Conservation (phyloP, 2,329 filamentous ascomycete species). For the Colletotrichum liriopes region DNA sequence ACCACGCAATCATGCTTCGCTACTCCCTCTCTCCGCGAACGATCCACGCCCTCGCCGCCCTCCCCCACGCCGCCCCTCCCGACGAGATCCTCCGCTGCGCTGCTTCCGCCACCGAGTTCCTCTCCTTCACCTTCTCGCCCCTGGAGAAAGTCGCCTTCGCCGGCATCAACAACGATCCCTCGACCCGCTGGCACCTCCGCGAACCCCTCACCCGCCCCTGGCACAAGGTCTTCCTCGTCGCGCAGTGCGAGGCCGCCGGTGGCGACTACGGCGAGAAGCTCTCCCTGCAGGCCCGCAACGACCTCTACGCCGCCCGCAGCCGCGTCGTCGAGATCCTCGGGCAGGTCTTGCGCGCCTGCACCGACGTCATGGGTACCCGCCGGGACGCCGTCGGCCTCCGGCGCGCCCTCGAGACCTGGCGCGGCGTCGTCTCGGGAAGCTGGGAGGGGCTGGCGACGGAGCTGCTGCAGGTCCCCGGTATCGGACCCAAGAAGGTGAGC, state of each 20-base stretch:
- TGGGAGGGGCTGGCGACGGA: constrained; percentile 84
- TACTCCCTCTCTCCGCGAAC: constrained; percentile 39
- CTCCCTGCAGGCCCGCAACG: constrained; percentile 50
- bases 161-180: constrained; percentile 56
- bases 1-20: constrained; percentile 41
- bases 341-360: constrained; percentile 54
- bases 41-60: constrained; percentile 33
- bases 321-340: constrained; percentile 54
- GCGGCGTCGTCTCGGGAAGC: constrained; percentile 80
- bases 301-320: constrained; percentile 51
- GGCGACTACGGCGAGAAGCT: constrained; percentile 65
- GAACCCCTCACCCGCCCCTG: constrained; percentile 69
- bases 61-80: constrained; percentile 35
- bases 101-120: constrained; percentile 57
- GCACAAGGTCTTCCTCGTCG: constrained; percentile 83
- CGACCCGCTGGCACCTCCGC: constrained; percentile 56
- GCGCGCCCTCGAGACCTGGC: constrained; percentile 82
- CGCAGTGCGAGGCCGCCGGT: constrained; percentile 78
- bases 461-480: constrained; percentile 84
- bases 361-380: constrained; percentile 56
- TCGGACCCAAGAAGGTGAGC: constrained; percentile 82
- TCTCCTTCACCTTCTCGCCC: constrained; percentile 55
- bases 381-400: constrained; percentile 77
- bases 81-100: constrained; percentile 56
- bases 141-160: constrained; percentile 55